Evolutionary conservation across 305 asterid genomes (phyloP).

Genomic region (Fraxinus floribunda): DNA sequence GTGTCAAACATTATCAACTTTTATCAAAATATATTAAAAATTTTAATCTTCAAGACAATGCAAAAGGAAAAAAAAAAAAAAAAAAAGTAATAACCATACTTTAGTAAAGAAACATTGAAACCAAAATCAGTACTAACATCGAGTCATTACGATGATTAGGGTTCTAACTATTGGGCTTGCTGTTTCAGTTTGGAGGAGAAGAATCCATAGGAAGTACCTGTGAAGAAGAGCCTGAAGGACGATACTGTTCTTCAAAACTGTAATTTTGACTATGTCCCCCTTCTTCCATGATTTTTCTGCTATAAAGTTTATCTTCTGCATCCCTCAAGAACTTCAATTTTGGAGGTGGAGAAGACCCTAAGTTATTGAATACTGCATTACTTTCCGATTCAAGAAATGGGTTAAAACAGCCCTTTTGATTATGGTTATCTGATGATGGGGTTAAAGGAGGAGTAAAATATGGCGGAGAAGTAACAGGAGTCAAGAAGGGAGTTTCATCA

Average conservation of each 20-base stretch:
- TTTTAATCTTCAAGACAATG: not conserved
- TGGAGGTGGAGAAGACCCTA: slow-evolving; percentile 41
- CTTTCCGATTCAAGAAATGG: slow-evolving; percentile 31
- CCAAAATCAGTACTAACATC: not conserved
- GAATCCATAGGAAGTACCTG: slow-evolving; percentile 38
- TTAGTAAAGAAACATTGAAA: not conserved
- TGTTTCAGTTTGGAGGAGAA: slow-evolving; percentile 21
- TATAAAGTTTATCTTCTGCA: slow-evolving; percentile 35
- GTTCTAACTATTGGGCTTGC: not conserved
- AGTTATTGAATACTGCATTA: slow-evolving; percentile 35
- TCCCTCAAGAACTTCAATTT: slow-evolving; percentile 39
- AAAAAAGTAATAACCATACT: not conserved
- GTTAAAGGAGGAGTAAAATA: slow-evolving; percentile 48
- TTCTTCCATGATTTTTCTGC: slow-evolving; percentile 23
- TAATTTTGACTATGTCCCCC: not conserved
- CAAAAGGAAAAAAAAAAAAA: not conserved
- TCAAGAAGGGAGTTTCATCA: slow-evolving; percentile 39
- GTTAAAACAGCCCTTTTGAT: not conserved
- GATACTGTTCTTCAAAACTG: slow-evolving; percentile 15
- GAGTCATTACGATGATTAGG: not conserved
- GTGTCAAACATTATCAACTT: too few relatives aligned
- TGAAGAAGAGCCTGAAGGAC: slow-evolving; percentile 28
- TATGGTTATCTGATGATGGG: slow-evolving; percentile 16
- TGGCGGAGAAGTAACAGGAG: slow-evolving; percentile 44
- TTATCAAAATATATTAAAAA: too few relatives aligned